Evolutionary conservation across 1,139 yeast genomes (phyloP), one percentile per base, ranked within the genome.

Genomic region (Pichia terricola): DNA sequence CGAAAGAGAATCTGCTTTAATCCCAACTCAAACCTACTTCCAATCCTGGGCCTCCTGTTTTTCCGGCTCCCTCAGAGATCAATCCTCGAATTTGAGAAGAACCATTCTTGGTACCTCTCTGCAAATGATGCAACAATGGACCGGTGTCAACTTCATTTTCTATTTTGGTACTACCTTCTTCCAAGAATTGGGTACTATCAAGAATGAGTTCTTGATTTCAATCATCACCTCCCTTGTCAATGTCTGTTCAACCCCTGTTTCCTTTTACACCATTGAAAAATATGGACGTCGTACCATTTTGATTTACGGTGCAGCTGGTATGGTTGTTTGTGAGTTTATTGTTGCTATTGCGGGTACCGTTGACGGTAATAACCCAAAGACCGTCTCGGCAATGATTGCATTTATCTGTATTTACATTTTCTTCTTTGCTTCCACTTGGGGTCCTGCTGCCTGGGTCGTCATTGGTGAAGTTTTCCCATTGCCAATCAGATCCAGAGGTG

Each of bases 141-240:
- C 86, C 42, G 89, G 88, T 64, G 72, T 80, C 57, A 81, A 81
- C 67, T 82, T 81, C 59, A 75, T 81, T 57, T 79, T 78, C 61
- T 79, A 78, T 66, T 79, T 69, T 53, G 84, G 85, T 58, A 79
- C 86, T 26, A 71, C 81, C 33, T 77, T 79, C 65, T 79, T 79
- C 69, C 58, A 64, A 51, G 64, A 69, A 54, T 62, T 68, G 45
- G 77, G 81, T 41, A 75, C 77, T 53, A 75, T 77, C 52, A 40
- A 61, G 10, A 69, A 73, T 48, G 65, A 69, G 42, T 67, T 73
- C 52, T 52, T 72, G 41, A 72, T 70, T 42, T 60, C 79, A 31
- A 68, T 79, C 51, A 69, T 79, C 49, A 74, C 83, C 58, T 75
- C 85, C 65, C 71, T 80, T 55, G 83, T 79, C 48, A 79, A 79